Percentiles rank a stretch among this genome's conserved stretches.
Evolutionary conservation across 345 rosid genomes (phyloP).

Genomic region (Acer campestre): DNA sequence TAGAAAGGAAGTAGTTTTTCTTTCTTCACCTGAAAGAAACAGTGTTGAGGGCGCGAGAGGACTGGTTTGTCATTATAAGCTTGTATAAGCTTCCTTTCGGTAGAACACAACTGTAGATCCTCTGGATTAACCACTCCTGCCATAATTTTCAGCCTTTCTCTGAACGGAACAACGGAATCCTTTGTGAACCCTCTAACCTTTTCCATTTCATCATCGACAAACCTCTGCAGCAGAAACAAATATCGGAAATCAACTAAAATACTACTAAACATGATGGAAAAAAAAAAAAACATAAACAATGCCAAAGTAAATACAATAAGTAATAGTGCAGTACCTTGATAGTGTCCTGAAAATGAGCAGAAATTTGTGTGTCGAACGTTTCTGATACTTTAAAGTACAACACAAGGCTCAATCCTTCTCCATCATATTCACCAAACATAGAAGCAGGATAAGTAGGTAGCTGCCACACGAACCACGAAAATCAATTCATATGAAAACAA

Average conservation of each 20-base stretch:
- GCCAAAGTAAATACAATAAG: neutral
- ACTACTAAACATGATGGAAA: neutral
- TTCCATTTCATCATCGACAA: slow-evolving; percentile 72
- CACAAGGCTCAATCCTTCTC: slow-evolving; percentile 89
- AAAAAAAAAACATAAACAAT: neutral
- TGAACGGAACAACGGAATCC: slow-evolving; percentile 60
- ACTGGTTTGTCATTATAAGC: slow-evolving; percentile 79
- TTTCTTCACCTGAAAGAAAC: slow-evolving; percentile 58
- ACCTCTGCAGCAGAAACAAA: slow-evolving; percentile 47
- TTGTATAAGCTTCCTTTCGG: slow-evolving; percentile 73
- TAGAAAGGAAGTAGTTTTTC: neutral
- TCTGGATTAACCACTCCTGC: slow-evolving; percentile 74
- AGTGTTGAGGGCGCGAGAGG: slow-evolving; percentile 86
- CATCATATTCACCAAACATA: slow-evolving; percentile 66
- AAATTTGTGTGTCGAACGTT: slow-evolving; percentile 51
- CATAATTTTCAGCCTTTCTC: slow-evolving; percentile 82
- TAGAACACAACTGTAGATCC: slow-evolving; percentile 63
- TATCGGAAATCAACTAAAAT: neutral
- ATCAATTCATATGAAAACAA: neutral
- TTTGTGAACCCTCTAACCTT: slow-evolving; percentile 67
- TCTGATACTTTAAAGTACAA: slow-evolving; percentile 65
- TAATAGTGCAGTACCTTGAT: slow-evolving; percentile 49
- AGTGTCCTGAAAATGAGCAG: slow-evolving; percentile 66
- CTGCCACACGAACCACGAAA: slow-evolving; percentile 29
- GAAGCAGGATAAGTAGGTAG: slow-evolving; percentile 73